These are phyloP conservation scores for Cladosporium sp. DNA, from an alignment of 2,329 filamentous ascomycete genomes.

Conservation along the genomic window DNA sequence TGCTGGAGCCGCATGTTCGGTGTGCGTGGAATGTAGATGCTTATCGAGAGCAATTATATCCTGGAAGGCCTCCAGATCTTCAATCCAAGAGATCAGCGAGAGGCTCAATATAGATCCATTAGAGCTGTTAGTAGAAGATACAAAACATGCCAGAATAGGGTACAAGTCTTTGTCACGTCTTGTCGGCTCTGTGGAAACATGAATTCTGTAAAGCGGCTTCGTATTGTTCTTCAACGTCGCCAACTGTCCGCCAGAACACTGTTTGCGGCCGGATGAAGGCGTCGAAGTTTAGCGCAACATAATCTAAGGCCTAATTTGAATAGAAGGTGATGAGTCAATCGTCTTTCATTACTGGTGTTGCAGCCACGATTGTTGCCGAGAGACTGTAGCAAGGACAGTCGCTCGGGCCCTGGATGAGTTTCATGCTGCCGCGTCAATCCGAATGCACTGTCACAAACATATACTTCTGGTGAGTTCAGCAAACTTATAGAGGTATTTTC, in stretches of 20 bases:
- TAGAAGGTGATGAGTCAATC: background rate
- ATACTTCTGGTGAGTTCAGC: background rate
- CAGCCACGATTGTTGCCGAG: background rate
- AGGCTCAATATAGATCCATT: background rate
- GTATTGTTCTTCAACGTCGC: background rate
- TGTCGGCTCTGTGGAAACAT: background rate
- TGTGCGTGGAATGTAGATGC: background rate
- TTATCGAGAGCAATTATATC: background rate
- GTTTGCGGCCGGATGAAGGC: background rate
- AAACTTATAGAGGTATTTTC: background rate
- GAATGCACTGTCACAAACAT: too few relatives aligned
- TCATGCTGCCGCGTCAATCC: background rate
- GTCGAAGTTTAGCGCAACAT: background rate
- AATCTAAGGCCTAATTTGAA: background rate
- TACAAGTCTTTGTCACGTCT: background rate
- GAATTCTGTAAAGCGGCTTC: background rate
- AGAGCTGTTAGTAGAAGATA: background rate
- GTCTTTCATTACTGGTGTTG: background rate
- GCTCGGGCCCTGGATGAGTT: background rate
- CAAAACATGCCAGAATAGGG: background rate
- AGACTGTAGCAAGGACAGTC: background rate
- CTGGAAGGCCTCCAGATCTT: background rate
- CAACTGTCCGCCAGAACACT: background rate
- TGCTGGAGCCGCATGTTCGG: background rate
- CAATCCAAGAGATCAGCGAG: background rate